Evolutionary conservation across 768 basidiomycete species (phyloP).

Genomic region (Lepiota venenata): DNA sequence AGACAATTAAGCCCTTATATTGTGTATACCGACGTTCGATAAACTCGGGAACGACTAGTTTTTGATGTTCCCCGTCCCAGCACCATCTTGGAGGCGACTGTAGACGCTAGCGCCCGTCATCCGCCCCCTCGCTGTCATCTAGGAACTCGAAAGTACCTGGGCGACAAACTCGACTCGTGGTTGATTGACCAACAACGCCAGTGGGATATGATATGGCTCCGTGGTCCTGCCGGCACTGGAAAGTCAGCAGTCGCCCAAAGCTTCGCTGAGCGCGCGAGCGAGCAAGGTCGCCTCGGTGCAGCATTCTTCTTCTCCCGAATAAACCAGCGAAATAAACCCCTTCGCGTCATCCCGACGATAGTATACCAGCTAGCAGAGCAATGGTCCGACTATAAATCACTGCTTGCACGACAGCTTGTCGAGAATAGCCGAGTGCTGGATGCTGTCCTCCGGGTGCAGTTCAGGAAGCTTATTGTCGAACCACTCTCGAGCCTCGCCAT

Average conservation of each 20-base stretch:
- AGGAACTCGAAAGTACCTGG: too few relatives aligned
- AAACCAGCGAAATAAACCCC: neutral
- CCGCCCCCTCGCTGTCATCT: too few relatives aligned
- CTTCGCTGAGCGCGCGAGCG: neutral
- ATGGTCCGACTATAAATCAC: neutral
- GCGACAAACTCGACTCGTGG: too few relatives aligned
- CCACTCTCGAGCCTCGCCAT: neutral
- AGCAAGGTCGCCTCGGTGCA: neutral
- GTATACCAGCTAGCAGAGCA: slow-evolving; percentile 1
- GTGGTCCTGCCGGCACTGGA: too few relatives aligned
- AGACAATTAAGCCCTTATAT: too few relatives aligned
- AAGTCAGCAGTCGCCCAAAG: slow-evolving; percentile 10
- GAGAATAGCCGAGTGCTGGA: neutral
- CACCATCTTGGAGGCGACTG: too few relatives aligned
- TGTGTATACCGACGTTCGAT: too few relatives aligned
- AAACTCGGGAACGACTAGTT: too few relatives aligned
- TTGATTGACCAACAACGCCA: too few relatives aligned
- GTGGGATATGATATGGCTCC: too few relatives aligned
- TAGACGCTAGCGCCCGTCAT: too few relatives aligned
- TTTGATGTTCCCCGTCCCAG: too few relatives aligned
- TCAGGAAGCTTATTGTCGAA: neutral
- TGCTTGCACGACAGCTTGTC: neutral
- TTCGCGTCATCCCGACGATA: neutral
- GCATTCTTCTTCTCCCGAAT: slow-evolving; percentile 7
- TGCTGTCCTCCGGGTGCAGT: neutral